Evolutionary conservation across 441 rosid species (phyloP).

Genomic region (Aleurites moluccanus): DNA sequence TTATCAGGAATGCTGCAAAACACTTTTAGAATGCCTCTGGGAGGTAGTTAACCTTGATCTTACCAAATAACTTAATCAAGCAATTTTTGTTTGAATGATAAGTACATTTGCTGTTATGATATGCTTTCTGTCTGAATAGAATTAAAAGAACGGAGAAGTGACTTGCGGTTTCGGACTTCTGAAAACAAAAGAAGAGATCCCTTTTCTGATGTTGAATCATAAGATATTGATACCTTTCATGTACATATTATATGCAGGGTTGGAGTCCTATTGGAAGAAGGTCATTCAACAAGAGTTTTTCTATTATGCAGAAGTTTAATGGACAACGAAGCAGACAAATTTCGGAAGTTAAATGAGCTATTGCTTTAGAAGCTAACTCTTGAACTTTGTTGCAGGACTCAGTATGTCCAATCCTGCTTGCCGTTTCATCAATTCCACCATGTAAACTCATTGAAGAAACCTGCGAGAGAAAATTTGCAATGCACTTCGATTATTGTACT

Average conservation of each 20-base stretch:
- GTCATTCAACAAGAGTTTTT: constrained; percentile 78
- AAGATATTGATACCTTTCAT: constrained; percentile 85
- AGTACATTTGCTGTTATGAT: constrained; percentile 36
- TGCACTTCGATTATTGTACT: constrained; percentile 93
- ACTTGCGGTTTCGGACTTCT: constrained; percentile 63
- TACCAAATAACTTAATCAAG: constrained; percentile 13
- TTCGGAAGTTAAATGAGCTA: constrained; percentile 56
- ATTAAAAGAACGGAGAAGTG: constrained; percentile 66
- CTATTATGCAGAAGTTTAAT: constrained; percentile 94
- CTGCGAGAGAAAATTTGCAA: constrained; percentile 81
- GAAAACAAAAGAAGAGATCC: constrained; percentile 73
- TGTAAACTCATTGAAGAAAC: constrained; percentile 91
- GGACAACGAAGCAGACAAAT: constrained; percentile 93
- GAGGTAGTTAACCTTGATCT: constrained; percentile 64
- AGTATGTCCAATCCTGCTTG: constrained; percentile 82
- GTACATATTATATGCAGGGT: constrained; percentile 98
- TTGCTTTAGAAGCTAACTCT: constrained; percentile 64
- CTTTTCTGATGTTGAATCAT: constrained; percentile 45
- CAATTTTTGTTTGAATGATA: constrained; percentile 20
- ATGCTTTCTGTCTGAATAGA: constrained; percentile 50
- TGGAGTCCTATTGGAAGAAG: constrained; percentile 92
- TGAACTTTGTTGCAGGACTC: constrained; percentile 99
- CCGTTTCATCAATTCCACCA: constrained; percentile 73
- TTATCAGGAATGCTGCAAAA: constrained; percentile 97
- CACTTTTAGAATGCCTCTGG: constrained; percentile 80